Evolutionary conservation across 176 grass and related monocot genomes (phyloP), one percentile per base, ranked within the genome.

Genomic region (Tuctoria greenei): DNA sequence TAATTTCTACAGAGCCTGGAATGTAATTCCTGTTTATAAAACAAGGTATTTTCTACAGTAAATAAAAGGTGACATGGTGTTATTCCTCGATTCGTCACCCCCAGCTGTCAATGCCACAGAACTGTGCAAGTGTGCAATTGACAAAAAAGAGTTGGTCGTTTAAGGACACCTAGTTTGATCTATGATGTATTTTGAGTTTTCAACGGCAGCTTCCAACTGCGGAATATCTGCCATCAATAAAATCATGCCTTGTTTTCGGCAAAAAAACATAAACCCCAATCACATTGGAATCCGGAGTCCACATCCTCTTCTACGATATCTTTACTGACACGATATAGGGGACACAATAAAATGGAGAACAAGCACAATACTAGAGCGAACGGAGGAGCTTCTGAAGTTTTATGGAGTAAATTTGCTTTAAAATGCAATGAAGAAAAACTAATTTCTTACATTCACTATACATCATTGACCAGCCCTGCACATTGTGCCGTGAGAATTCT

Each of bases 51-150:
- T 21, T 6, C 5, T 73, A 46, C 36, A 24, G 82, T 81, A 73
- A 89, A 89, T 81, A 85, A 89, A 68, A 78, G 26, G 31, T 61
- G 38, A 65, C 37, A 55, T 41, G 6, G 49, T 34, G 57, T 79
- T 64, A 55, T 80, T 50, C 67, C 58, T 38, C 20, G 46, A 65
- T 79, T 70, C 43, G 17, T 59, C 18, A 20, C 16, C 45, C 16
- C 45, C 55, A 77, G 18, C 79, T 78, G 61, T 61, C 74, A 83
- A 54, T 28, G 64, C 71, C 75, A 62, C 69, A 56, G 56, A 84
- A 49, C 61, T 64, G 62, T 78, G 58, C 43, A n/a, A 25, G 20
- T 56, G 47, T 47, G 38, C 40, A 72, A 45, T 52, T 64, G 45
- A 57, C 82, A 58, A 77, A 58, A 77, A 55, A 16, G 55, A 14